Conservation (phyloP, 257 asterid genomes). For the Solanum raphanifolium region DNA sequence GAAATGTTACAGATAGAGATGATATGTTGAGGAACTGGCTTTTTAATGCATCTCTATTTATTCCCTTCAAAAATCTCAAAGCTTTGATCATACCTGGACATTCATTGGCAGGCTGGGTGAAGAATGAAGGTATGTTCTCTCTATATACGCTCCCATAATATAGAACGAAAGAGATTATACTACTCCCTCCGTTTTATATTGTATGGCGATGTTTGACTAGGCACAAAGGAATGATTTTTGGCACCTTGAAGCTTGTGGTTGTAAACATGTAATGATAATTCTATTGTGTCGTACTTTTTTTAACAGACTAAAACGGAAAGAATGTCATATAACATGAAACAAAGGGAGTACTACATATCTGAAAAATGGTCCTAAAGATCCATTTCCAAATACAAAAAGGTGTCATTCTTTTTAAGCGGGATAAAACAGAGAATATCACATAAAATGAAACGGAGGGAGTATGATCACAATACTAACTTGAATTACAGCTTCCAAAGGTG, state of each 20-base stretch:
- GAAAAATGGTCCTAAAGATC: too few relatives aligned
- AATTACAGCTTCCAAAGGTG: not conserved
- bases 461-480: not conserved
- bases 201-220: not conserved
- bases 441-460: not conserved
- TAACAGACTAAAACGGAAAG: not conserved
- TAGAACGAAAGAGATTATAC: too few relatives aligned
- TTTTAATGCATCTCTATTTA: slow-evolving; percentile 1
- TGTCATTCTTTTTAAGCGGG: too few relatives aligned
- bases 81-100: not conserved
- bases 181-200: not conserved
- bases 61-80: not conserved
- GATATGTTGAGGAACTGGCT: not conserved
- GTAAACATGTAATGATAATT: not conserved
- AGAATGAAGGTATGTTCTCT: not conserved
- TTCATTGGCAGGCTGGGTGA: not conserved
- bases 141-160: too few relatives aligned
- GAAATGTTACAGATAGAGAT: not conserved
- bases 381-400: too few relatives aligned
- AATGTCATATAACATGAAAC: not conserved
- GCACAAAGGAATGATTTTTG: not conserved
- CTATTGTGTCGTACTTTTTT: too few relatives aligned
- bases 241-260: not conserved
- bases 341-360: too few relatives aligned
- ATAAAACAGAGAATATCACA: not conserved